Conservation (phyloP, 257 asterid species). For the Solanum sparsipilum region DNA sequence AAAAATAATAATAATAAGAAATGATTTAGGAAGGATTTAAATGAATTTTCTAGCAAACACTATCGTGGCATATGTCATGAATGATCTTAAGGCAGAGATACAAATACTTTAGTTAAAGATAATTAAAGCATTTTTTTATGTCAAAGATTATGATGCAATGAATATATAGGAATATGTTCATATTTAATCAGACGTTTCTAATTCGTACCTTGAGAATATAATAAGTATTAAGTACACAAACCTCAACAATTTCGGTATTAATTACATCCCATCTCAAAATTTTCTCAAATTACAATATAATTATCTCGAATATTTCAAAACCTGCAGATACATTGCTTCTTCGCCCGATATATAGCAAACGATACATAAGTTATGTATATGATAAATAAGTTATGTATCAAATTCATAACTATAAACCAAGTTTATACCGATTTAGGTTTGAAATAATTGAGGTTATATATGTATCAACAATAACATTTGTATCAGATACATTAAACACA, state of each 20-base stretch:
- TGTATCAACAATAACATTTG: no score
- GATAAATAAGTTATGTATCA: background rate
- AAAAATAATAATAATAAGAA: background rate
- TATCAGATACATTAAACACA: no score
- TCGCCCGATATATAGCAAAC: background rate
- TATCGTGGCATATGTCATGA: background rate
- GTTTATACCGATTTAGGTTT: no score
- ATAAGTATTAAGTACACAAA: no score
- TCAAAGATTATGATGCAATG: background rate
- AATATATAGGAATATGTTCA: background rate
- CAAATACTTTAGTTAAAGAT: background rate
- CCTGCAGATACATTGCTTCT: accelerated
- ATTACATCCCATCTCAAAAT: background rate
- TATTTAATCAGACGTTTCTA: background rate
- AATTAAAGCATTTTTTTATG: background rate
- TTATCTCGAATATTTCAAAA: no score
- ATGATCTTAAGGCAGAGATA: background rate
- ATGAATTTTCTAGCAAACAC: background rate
- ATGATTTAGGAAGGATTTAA: background rate
- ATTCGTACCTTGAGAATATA: background rate
- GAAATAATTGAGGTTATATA: no score
- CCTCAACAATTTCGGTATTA: no score
- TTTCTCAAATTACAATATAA: no score
- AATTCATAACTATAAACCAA: no score
- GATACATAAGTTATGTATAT: background rate